Evolutionary conservation across 257 asterid species (phyloP).

Genomic region (Coffea canephora): DNA sequence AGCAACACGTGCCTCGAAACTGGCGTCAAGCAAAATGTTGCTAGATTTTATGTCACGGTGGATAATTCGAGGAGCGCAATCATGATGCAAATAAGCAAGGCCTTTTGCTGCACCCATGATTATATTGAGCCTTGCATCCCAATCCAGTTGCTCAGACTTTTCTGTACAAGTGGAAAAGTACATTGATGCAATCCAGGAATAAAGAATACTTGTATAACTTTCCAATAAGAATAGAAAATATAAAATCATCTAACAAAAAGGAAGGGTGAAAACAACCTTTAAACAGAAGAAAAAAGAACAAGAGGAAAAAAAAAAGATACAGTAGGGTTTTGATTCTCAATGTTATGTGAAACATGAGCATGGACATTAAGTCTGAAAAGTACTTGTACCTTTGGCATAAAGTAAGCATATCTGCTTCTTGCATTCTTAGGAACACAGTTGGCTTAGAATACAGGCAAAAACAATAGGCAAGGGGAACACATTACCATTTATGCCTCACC

Average conservation of each 20-base stretch:
- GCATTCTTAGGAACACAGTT: neutral
- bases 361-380: neutral
- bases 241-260: neutral
- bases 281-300: neutral
- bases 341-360: neutral
- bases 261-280: neutral
- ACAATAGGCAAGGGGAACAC: neutral
- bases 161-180: conserved; percentile 36
- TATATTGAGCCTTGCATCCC: conserved; percentile 86
- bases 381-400: neutral
- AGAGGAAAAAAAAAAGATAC: neutral
- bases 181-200: neutral
- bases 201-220: neutral
- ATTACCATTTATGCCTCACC: neutral
- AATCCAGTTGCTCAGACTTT: conserved; percentile 77
- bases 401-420: neutral
- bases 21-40: conserved; percentile 87
- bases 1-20: conserved; percentile 88
- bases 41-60: conserved; percentile 95
- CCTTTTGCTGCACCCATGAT: conserved; percentile 95
- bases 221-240: neutral
- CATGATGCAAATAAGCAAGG: conserved; percentile 91
- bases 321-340: neutral
- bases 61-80: conserved; percentile 89
- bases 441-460: no score